Evolutionary conservation across 495 filamentous ascomycete genomes (phyloP).

Genomic region (Xylaria grammica): DNA sequence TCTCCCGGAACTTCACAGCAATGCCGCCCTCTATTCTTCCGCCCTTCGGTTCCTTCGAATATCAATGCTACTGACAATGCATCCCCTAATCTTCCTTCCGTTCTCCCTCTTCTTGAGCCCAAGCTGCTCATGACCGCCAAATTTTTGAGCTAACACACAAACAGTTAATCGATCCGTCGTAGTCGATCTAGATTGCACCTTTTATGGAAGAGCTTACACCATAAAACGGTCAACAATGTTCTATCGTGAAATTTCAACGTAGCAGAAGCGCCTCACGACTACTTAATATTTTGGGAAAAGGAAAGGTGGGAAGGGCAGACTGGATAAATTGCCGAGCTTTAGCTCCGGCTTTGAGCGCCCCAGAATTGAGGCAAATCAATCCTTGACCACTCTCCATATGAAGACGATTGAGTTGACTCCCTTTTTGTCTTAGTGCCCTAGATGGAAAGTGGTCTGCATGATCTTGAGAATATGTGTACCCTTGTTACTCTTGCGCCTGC

Average conservation of each 20-base stretch:
- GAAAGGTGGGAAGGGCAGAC: too few relatives aligned
- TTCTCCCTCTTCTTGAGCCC: neutral
- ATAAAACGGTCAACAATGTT: conserved; percentile 14
- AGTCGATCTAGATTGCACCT: neutral
- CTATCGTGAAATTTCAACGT: neutral
- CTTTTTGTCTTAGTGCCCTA: too few relatives aligned
- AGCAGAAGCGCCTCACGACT: neutral
- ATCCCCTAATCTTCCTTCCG: neutral
- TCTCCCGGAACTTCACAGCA: neutral
- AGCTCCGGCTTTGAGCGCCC: neutral
- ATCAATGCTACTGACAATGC: neutral
- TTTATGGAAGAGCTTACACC: neutral
- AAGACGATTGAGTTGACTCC: neutral
- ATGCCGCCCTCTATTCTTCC: too few relatives aligned
- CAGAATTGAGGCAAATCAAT: neutral
- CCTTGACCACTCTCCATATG: neutral
- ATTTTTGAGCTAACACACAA: conserved; percentile 7
- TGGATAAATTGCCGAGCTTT: neutral
- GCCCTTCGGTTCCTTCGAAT: neutral
- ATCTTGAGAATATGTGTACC: too few relatives aligned
- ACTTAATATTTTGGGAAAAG: too few relatives aligned
- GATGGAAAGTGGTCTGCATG: too few relatives aligned
- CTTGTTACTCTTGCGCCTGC: too few relatives aligned
- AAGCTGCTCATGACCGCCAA: neutral
- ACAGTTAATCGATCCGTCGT: conserved; percentile 3